A percentile compares a stretch with the other conserved stretches of the same genome.
These are phyloP conservation scores for Blastobotrys apis DNA, from an alignment of 1,139 yeast species.

Conservation along the genomic window DNA sequence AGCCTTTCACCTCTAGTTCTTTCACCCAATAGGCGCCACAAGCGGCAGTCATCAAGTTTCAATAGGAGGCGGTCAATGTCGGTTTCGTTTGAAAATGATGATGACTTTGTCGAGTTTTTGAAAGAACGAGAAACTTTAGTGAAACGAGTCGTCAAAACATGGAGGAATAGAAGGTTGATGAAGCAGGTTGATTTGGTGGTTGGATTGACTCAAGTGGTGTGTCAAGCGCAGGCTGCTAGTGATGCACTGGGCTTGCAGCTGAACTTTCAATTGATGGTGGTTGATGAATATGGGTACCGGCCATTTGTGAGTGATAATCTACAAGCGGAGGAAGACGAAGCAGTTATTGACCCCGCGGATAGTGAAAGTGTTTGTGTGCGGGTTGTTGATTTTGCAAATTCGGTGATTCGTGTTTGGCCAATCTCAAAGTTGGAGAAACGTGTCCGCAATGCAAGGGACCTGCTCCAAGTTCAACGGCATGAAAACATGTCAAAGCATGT, in stretches of 20 bases:
- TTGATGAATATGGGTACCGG: conserved; percentile 18
- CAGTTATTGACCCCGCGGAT: conserved; percentile 12
- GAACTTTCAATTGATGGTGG: conserved; percentile 25
- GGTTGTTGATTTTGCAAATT: conserved; percentile 21
- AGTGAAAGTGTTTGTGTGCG: conserved; percentile 20
- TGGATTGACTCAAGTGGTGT: conserved; percentile 17
- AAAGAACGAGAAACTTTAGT: conserved; percentile 20
- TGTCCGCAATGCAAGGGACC: conserved; percentile 3
- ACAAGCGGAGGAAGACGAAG: conserved; percentile 15
- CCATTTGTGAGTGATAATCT: conserved; percentile 11
- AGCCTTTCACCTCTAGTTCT: neutral
- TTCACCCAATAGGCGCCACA: neutral
- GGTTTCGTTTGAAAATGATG: neutral
- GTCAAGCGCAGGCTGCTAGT: conserved; percentile 25
- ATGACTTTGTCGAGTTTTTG: neutral
- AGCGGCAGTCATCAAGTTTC: neutral
- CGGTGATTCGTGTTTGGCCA: conserved; percentile 18
- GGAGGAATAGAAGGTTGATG: conserved; percentile 11
- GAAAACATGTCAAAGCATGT: conserved; percentile 6
- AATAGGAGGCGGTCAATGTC: neutral
- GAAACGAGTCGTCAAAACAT: conserved; percentile 12
- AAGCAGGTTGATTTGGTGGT: conserved; percentile 18
- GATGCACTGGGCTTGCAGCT: conserved; percentile 18
- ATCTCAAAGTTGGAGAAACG: conserved; percentile 4
- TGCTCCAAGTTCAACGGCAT: conserved; percentile 8